These are phyloP conservation scores for Candida stauntonica DNA, from an alignment of 805 yeast genomes.

Conservation along the genomic window DNA sequence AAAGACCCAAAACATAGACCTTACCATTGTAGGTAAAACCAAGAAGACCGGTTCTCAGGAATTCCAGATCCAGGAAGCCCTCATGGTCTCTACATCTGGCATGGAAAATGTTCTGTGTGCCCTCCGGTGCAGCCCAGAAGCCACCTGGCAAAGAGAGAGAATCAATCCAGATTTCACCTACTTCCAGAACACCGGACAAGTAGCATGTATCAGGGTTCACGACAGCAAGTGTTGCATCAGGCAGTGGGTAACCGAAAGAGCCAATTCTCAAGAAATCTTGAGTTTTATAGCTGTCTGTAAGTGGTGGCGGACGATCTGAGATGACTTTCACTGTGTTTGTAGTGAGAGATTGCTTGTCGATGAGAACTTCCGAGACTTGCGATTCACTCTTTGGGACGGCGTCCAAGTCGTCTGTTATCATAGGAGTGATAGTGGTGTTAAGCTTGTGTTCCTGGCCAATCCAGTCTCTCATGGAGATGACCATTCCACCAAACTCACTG, in stretches of 20 bases:
- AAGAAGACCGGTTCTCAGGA: constrained; percentile 82
- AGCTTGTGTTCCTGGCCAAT: constrained; percentile 63
- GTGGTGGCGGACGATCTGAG: constrained; percentile 50
- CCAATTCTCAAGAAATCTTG: constrained; percentile 66
- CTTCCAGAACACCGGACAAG: constrained; percentile 68
- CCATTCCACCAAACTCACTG: constrained; percentile 95
- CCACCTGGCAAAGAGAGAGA: constrained; percentile 89
- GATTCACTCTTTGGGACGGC: constrained; percentile 20
- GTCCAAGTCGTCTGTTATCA: constrained; percentile 36
- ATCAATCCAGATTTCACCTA: constrained; percentile 98
- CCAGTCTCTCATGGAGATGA: constrained; percentile 90
- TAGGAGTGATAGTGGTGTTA: constrained; percentile 43
- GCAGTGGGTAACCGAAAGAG: constrained; percentile 90
- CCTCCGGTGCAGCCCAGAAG: constrained; percentile 66
- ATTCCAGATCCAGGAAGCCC: constrained; percentile 69
- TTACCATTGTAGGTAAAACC: constrained; percentile 89
- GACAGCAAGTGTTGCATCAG: constrained; percentile 89
- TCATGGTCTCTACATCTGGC: constrained; percentile 73
- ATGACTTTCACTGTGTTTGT: constrained; percentile 68
- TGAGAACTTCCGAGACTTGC: constrained; percentile 54
- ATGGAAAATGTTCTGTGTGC: constrained; percentile 72
- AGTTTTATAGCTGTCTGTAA: constrained; percentile 38
- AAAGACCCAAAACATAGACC: constrained; percentile 80
- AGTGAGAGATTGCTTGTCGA: constrained; percentile 70
- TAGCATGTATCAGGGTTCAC: constrained; percentile 90